Evolutionary conservation across 768 basidiomycete genomes (phyloP).

Genomic region (Trametes punicea): DNA sequence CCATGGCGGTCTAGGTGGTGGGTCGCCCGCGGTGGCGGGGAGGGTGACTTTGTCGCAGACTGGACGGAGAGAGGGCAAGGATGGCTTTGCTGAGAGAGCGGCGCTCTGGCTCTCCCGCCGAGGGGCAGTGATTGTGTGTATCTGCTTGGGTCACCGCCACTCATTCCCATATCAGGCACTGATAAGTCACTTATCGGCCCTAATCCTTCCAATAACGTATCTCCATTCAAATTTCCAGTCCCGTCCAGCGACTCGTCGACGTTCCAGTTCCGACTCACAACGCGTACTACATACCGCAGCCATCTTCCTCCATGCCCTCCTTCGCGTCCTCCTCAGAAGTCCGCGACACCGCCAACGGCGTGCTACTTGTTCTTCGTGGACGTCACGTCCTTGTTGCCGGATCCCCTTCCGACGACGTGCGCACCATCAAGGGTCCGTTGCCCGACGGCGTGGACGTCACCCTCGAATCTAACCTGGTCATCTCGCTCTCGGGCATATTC

Average conservation of each 20-base stretch:
- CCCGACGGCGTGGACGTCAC: slow-evolving; percentile 46
- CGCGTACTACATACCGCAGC: background rate
- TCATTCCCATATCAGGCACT: slow-evolving; percentile 2
- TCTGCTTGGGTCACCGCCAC: slow-evolving; percentile 27
- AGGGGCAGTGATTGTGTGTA: slow-evolving; percentile 28
- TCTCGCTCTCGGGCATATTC: slow-evolving; percentile 53
- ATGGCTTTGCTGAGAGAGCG: slow-evolving; percentile 10
- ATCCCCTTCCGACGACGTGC: slow-evolving; percentile 29
- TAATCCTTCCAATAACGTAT: background rate
- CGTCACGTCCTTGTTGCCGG: slow-evolving; percentile 41
- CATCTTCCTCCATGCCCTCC: slow-evolving; percentile 21
- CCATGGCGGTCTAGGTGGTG: slow-evolving; percentile 24
- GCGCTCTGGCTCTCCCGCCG: background rate
- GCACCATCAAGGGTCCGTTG: slow-evolving; percentile 33
- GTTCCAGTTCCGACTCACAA: background rate
- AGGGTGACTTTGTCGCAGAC: slow-evolving; percentile 11
- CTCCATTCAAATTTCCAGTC: background rate
- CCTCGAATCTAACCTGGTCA: slow-evolving; percentile 44
- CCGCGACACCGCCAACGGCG: slow-evolving; percentile 43
- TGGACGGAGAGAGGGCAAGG: slow-evolving; percentile 8
- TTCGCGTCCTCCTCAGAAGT: slow-evolving; percentile 30
- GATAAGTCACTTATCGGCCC: slow-evolving; percentile 19
- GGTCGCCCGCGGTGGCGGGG: slow-evolving; percentile 20
- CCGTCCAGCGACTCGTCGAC: background rate
- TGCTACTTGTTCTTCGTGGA: slow-evolving; percentile 44